A percentile compares a stretch with the other conserved stretches of the same genome.
These are phyloP conservation scores for Jacaranda copaia DNA, from an alignment of 257 asterid species.

Conservation along the genomic window DNA sequence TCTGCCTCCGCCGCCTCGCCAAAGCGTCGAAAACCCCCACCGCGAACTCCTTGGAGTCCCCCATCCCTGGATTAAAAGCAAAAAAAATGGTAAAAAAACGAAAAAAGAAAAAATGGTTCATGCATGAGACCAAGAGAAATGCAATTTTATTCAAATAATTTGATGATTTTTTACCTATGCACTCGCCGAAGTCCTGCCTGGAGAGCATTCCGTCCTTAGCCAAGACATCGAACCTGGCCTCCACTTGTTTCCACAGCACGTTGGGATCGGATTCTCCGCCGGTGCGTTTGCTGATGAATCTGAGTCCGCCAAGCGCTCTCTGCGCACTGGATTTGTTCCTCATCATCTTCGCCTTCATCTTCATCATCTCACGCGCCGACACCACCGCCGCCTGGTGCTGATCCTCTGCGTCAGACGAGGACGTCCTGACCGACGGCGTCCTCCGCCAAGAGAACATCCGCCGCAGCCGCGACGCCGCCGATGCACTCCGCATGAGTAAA, in stretches of 20 bases:
- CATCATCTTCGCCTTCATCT: conserved; percentile 65
- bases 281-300: conserved; percentile 76
- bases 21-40: conserved; percentile 83
- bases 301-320: conserved; percentile 81
- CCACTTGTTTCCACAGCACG: conserved; percentile 73
- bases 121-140: conserved; percentile 6
- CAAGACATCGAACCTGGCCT: conserved; percentile 64
- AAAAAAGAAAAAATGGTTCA: neutral
- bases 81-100: too few species aligned
- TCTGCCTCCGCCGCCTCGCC: conserved; percentile 77
- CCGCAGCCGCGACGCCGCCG: conserved; percentile 63
- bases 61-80: conserved; percentile 61
- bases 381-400: conserved; percentile 46
- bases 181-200: conserved; percentile 84
- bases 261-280: conserved; percentile 51
- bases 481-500: conserved; percentile 56
- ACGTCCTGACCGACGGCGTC: conserved; percentile 43
- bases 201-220: conserved; percentile 75
- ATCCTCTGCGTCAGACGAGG: conserved; percentile 48
- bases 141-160: neutral
- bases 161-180: conserved; percentile 64
- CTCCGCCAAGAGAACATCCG: conserved; percentile 74
- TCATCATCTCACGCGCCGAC: conserved; percentile 76
- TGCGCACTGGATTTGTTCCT: conserved; percentile 82
- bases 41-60: conserved; percentile 90